Conservation (phyloP, 2,329 filamentous ascomycete species). For the Cordyceps farinosa region DNA sequence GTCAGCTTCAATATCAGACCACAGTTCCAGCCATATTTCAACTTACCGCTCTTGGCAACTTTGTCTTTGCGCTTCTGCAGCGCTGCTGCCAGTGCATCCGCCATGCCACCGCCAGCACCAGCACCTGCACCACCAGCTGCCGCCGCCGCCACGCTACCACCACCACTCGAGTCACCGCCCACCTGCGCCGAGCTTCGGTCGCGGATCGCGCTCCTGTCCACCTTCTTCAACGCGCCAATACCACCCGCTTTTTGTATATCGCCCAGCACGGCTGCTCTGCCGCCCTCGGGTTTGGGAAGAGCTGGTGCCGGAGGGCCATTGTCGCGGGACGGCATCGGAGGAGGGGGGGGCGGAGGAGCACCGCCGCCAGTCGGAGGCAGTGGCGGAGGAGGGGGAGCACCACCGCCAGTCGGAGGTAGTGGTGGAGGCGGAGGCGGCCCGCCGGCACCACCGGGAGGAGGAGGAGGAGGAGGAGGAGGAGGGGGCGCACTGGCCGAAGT, state of each 20-base stretch:
- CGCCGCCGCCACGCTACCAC: slow-evolving; percentile 50
- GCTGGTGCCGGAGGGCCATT: slow-evolving; percentile 50
- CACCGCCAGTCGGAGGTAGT: slow-evolving; percentile 33
- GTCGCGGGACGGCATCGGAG: slow-evolving; percentile 57
- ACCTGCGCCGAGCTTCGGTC: slow-evolving; percentile 67
- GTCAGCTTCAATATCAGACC: slow-evolving; percentile 18
- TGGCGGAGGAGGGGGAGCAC: slow-evolving; percentile 33
- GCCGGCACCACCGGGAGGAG: slow-evolving; percentile 31
- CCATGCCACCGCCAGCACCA: slow-evolving; percentile 62
- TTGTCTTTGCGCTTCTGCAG: slow-evolving; percentile 84
- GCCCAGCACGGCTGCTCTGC: slow-evolving; percentile 60
- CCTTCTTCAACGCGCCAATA: slow-evolving; percentile 69
- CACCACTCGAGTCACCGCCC: slow-evolving; percentile 45
- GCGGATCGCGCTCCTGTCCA: slow-evolving; percentile 64
- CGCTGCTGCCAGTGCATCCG: slow-evolving; percentile 75
- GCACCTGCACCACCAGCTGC: slow-evolving; percentile 44
- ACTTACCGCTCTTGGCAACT: slow-evolving; percentile 91
- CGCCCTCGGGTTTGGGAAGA: slow-evolving; percentile 40
- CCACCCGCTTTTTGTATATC: slow-evolving; percentile 70
- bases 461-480: slow-evolving; percentile 42
- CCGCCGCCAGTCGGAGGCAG: slow-evolving; percentile 42
- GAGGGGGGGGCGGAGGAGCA: slow-evolving; percentile 36
- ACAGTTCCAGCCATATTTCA: neutral
- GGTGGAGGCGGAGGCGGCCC: slow-evolving; percentile 33
- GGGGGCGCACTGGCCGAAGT: slow-evolving; percentile 46